These are phyloP conservation scores for Pythium guiyangense DNA, from an alignment of 352 stramenopile species.

Conservation along the genomic window DNA sequence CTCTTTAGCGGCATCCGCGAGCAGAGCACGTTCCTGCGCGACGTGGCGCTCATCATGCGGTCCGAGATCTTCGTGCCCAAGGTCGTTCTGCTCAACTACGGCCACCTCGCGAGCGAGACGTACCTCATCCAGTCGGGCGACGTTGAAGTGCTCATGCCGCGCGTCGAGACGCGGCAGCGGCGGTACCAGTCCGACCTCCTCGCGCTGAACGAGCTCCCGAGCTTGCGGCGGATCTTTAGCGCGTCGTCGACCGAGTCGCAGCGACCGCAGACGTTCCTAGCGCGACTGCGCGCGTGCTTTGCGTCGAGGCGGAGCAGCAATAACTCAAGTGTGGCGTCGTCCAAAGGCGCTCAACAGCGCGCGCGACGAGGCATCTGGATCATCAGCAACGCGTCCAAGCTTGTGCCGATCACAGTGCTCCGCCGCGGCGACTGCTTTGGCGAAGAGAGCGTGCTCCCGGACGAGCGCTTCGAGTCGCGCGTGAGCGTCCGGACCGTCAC, in stretches of 20 bases:
- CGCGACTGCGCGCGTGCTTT: not conserved
- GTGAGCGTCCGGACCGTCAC: slow-evolving; percentile 52
- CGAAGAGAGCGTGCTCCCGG: slow-evolving; percentile 41
- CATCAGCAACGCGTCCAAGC: not conserved
- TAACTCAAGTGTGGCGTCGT: too few relatives aligned
- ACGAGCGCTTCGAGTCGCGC: slow-evolving; percentile 29
- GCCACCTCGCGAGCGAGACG: slow-evolving; percentile 44
- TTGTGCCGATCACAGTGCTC: slow-evolving; percentile 35
- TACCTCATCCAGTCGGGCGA: slow-evolving; percentile 63
- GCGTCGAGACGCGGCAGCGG: not conserved
- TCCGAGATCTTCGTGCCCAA: slow-evolving; percentile 60
- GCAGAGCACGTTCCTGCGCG: slow-evolving; percentile 23
- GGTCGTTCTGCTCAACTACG: slow-evolving; percentile 50
- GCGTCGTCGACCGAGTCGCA: not conserved
- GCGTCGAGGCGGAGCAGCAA: too few relatives aligned
- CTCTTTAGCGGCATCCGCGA: slow-evolving; percentile 4
- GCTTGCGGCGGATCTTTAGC: not conserved
- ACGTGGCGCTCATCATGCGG: slow-evolving; percentile 27
- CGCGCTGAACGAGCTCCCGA: slow-evolving; percentile 7
- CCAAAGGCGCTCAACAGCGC: not conserved
- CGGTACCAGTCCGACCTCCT: slow-evolving; percentile 8
- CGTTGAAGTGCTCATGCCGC: slow-evolving; percentile 43
- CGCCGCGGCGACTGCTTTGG: slow-evolving; percentile 55
- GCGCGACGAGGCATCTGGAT: slow-evolving; percentile 3
- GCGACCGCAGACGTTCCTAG: not conserved